A percentile compares a stretch with the other conserved stretches of the same genome.
Evolutionary conservation across 352 stramenopile species (phyloP).

Genomic region (Globisporangium spiculum): DNA sequence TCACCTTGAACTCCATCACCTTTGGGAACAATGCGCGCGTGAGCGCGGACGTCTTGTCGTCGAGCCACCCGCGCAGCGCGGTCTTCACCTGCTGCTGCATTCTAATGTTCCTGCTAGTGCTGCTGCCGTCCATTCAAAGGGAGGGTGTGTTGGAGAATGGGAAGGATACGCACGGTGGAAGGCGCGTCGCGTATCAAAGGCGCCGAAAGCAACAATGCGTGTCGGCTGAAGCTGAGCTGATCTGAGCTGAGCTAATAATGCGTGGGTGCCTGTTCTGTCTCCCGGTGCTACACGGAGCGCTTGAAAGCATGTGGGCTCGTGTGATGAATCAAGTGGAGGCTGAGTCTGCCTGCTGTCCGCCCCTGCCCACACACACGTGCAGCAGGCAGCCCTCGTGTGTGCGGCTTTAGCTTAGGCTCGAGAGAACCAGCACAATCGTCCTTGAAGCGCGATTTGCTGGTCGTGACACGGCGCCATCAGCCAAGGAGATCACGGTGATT

Average conservation of each 20-base stretch:
- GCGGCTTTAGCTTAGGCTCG: background rate
- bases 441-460: constrained; percentile 7
- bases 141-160: background rate
- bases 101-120: background rate
- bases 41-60: constrained; percentile 12
- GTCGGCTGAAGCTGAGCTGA: no score
- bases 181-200: no score
- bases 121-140: background rate
- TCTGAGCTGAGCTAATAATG: background rate
- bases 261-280: background rate
- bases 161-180: background rate
- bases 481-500: background rate
- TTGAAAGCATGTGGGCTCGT: background rate
- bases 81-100: background rate
- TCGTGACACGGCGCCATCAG: constrained; percentile 10
- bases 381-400: background rate
- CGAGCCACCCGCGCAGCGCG: constrained; percentile 4
- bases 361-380: background rate
- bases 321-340: background rate
- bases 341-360: background rate
- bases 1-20: constrained; percentile 81
- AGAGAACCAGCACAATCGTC: background rate
- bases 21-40: constrained; percentile 51
- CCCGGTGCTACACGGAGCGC: background rate
- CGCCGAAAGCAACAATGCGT: no score